Base-by-base conservation (phyloP, 1,284 basidiomycete species). In the Melampsora larici-populina region DNA sequence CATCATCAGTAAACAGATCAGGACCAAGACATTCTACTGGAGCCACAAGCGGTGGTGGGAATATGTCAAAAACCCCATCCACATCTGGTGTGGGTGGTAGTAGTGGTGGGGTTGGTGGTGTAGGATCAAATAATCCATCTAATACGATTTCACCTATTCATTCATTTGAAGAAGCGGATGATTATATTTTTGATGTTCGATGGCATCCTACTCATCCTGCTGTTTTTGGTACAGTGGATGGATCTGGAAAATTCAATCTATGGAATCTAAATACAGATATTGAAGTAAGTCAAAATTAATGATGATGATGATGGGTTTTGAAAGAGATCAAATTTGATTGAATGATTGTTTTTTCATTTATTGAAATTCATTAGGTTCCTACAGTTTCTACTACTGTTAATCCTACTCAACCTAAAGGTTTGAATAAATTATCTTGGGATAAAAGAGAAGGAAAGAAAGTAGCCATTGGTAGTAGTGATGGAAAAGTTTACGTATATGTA, bases 131-230 rank as follows among this genome's bases (percentile, higher is more conserved):
- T 0, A 79, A 78, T 43, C 62, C 77, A 4, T 79, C 65, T 87
- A 89, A 78, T 84, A 84, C 8, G 17, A 87, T 94, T 29, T 73
- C 88, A 0, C 92, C 95, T 0, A 81, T 97, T 24, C 91, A 94
- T 83, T 93, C 92, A 62, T 97, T 97, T 81, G 95, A 99, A 81
- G 95, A 97, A 84, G 91, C 93, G 15, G 93, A 94, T 83, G 96
- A 99, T 84, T 98, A 98, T 83, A 93, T 99, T n/a, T 98, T 97
- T 85, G 96, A 98, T 85, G 94, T 94, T 68, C 91, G 90, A 83
- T 99, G 97, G 97, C 95, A 98, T 84, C 94, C 95, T 1, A 86
- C 89, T 33, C 95, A 99, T 84, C 97, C 97, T 4, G 93, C 94
- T 0, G 79, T 97, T 62, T 99, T 99, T 83, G 96, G 92, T 18